A percentile compares a stretch with the other conserved stretches of the same genome.
phyloP scores from a whole-genome alignment of 2,329 filamentous ascomycete species.

The Cordyceps javanica region DNA sequence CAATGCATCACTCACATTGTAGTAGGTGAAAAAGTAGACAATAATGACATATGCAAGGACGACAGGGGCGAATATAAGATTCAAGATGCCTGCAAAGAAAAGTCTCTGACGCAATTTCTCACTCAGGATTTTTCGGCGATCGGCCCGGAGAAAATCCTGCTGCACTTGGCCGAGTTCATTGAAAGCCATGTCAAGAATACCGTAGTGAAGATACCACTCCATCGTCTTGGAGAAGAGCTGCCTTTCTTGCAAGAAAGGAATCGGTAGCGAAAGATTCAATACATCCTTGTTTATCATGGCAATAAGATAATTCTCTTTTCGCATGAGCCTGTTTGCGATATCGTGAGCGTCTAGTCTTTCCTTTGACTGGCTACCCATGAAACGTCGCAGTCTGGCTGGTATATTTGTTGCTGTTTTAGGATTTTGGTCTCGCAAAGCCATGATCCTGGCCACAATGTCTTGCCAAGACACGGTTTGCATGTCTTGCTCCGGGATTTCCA shows the following conservation, averaged over 20 bases:
- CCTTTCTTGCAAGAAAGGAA: conserved; percentile 74
- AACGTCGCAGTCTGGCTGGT: conserved; percentile 45
- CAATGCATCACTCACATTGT: conserved; percentile 59
- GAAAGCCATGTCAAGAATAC: conserved; percentile 90
- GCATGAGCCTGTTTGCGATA: conserved; percentile 94
- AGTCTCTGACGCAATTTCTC: conserved; percentile 72
- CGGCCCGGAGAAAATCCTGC: conserved; percentile 77
- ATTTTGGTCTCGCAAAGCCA: conserved; percentile 78
- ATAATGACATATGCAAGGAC: conserved; percentile 81
- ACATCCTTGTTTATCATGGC: conserved; percentile 97
- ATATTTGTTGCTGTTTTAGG: conserved; percentile 64
- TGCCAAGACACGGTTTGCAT: conserved; percentile 96
- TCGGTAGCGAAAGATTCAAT: conserved; percentile 74
- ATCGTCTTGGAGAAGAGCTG: conserved; percentile 85
- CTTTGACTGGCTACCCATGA: conserved; percentile 78
- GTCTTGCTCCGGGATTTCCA: conserved; percentile 75
- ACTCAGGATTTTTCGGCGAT: conserved; percentile 72
- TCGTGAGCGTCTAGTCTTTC: conserved; percentile 93
- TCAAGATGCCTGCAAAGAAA: conserved; percentile 76
- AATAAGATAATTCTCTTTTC: conserved; percentile 93
- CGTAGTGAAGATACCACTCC: conserved; percentile 86
- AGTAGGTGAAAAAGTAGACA: conserved; percentile 91
- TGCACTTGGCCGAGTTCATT: conserved; percentile 83
- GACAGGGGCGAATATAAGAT: conserved; percentile 79
- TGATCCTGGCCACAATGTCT: conserved; percentile 78